These are phyloP conservation scores for Brettanomyces nanus DNA, from an alignment of 805 yeast species.

Conservation along the genomic window DNA sequence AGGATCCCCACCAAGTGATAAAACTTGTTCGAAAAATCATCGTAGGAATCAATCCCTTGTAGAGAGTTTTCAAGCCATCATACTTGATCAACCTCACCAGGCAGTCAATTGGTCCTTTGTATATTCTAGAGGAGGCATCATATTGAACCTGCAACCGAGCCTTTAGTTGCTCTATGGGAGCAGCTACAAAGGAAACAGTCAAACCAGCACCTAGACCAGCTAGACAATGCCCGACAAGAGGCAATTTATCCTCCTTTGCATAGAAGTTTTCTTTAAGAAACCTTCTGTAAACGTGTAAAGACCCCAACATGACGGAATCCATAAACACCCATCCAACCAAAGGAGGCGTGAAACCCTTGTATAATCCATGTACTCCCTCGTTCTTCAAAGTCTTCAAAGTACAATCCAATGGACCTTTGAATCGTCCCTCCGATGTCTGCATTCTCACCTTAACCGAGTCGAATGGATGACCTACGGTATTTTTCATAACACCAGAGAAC, in stretches of 20 bases:
- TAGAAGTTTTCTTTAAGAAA: constrained; percentile 58
- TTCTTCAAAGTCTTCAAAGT: constrained; percentile 58
- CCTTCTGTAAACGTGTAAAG: constrained; percentile 69
- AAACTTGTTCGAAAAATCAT: constrained; percentile 83
- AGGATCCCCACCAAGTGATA: constrained; percentile 91
- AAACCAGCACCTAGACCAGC: constrained; percentile 83
- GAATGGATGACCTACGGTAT: constrained; percentile 88
- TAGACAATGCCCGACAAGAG: constrained; percentile 63
- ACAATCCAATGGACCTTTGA: constrained; percentile 80
- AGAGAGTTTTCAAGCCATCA: constrained; percentile 65
- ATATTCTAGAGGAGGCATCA: constrained; percentile 59
- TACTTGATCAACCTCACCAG: constrained; percentile 46
- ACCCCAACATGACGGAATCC: constrained; percentile 89
- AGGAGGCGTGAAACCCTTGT: constrained; percentile 90
- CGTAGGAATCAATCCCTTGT: constrained; percentile 78
- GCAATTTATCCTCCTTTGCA: constrained; percentile 53
- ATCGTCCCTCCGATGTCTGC: constrained; percentile 66
- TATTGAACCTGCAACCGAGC: constrained; percentile 87
- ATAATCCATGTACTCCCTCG: constrained; percentile 76
- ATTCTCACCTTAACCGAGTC: constrained; percentile 84
- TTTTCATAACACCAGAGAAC: constrained; percentile 79
- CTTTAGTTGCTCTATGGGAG: constrained; percentile 85
- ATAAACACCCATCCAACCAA: constrained; percentile 87
- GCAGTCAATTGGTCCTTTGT: constrained; percentile 78
- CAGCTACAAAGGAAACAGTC: constrained; percentile 94